Base-by-base conservation (phyloP, 2,329 filamentous ascomycete genomes). In the Diplodia corticola region DNA sequence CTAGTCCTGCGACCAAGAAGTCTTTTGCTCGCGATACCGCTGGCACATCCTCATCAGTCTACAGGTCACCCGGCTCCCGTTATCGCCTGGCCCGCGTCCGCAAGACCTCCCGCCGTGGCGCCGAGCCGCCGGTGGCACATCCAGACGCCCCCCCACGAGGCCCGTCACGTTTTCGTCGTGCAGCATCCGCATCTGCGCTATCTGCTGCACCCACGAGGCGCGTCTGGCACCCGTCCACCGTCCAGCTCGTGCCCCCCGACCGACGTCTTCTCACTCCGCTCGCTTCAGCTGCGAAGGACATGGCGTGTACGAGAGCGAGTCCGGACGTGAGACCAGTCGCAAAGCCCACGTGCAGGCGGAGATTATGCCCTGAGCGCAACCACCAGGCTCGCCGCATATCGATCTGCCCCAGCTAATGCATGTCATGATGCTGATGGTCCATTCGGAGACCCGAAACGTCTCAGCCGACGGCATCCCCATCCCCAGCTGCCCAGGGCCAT, bases 81-180 rank as follows among this genome's bases (percentile, higher is more conserved):
- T 17, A 20, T 53, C 50, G 49, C 53, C 49, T n/a, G 26, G 49
- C 49, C 49, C 22, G 26, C 12, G 26, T 30, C 3, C 10, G 51
- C 35, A n/a, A 9, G n/a, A 54, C 51, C 15, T 37, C 26, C n/a
- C 54, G 17, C 15, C 15, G 13, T 24, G n/a, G 54, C 54, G 35
- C 54, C 26, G 55, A 13, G 15, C 35, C 15, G 24, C 2, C 40
- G n/a, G 55, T 48, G 9, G 37, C 46, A 48, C 54, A 12, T 28
- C 2, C 33, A 6, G 20, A 20, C 57, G 26, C 44, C 44, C 35
- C 57, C 20, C 57, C 57, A 61, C 57, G 57, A 49, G 57, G 26
- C n/a, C 57, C 44, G 57, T 61, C 57, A 61, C 44, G 44, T 61
- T 61, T 24, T 60, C 55, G 55, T 40, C 17, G 2, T 60, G 55